Evolutionary conservation across 768 basidiomycete species (phyloP).

Genomic region (Tephrocybe rancida): DNA sequence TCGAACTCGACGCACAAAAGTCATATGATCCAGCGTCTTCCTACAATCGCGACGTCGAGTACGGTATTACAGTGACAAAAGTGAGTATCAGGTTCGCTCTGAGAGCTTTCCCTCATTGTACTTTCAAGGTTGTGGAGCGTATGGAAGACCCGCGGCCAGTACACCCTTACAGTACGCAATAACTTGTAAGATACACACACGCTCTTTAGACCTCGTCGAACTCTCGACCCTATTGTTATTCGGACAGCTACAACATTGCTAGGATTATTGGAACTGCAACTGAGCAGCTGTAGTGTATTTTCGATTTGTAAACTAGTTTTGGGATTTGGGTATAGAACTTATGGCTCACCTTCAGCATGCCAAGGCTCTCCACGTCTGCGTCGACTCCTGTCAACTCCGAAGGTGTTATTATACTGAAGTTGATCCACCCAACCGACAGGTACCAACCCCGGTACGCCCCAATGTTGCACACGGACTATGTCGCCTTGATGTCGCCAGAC

Average conservation of each 20-base stretch:
- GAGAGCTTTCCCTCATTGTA: neutral
- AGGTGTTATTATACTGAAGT: too few relatives aligned
- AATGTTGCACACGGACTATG: too few relatives aligned
- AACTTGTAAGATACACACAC: neutral
- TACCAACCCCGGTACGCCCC: too few relatives aligned
- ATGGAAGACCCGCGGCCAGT: slow-evolving; percentile 9
- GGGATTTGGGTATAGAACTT: neutral
- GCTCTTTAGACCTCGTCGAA: neutral
- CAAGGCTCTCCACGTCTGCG: too few relatives aligned
- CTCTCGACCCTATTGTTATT: neutral
- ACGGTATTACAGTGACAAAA: slow-evolving; percentile 16
- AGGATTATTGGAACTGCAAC: neutral
- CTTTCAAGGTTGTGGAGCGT: slow-evolving; percentile 8
- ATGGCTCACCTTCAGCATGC: too few relatives aligned
- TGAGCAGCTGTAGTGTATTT: neutral
- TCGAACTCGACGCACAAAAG: slow-evolving; percentile 10
- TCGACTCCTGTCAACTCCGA: too few relatives aligned
- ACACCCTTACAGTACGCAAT: slow-evolving; percentile 2
- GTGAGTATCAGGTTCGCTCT: neutral
- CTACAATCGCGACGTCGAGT: slow-evolving; percentile 9
- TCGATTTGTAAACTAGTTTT: neutral
- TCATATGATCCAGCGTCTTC: slow-evolving; percentile 3
- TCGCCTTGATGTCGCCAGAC: too few relatives aligned
- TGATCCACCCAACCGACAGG: too few relatives aligned
- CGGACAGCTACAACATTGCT: neutral